Base-by-base conservation (phyloP, 1,284 basidiomycete genomes). In the Pulveroboletus sp. region DNA sequence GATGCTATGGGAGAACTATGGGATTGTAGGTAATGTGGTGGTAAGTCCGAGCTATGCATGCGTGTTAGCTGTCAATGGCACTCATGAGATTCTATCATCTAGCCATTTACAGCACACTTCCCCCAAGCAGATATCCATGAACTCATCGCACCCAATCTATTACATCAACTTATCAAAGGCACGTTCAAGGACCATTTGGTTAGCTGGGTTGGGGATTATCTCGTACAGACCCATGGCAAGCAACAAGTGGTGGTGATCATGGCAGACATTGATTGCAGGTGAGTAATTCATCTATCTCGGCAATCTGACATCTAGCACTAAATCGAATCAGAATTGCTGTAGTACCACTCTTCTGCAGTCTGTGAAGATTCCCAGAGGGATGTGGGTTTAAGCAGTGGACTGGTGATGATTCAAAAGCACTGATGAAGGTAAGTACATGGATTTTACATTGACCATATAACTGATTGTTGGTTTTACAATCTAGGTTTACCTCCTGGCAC, bases 101-200 rank as follows among this genome's bases (percentile, higher is more conserved):
- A 29, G 29, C 29, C 29, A 10, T 29, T 29, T 29, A 29, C 29
- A 29, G 29, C 10, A 10, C 29, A 29, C 29, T 29, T 29, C 29
- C 29, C 29, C 10, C 10, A 10, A 10, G 29, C 29, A 8, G 29
- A 29, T 29, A 29, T 29, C 10, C 29, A 29, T 10, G 29, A 29
- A 10, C 10, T 29, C 9, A 29, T 29, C 10, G 29, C 29, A 10
- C 29, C 29, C 10, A 9, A 29, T 7, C 15, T 50, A 3, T 8
- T 53, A 5, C 52, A 53, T 9, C 52, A 53, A 15, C 37, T 50
- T 4, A 51, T 53, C 36, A 52, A 52, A 19, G 51, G 45, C 1
- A 33, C 15, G 0, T 52, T 52, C 37, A 52, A 52, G 13, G 45
- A 49, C 7, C 51, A 52, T 5, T n/a, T 52, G 9, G 47, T 50